Evolutionary conservation across 1,139 yeast genomes (phyloP).

Genomic region (Scheffersomyces illinoinensis): DNA sequence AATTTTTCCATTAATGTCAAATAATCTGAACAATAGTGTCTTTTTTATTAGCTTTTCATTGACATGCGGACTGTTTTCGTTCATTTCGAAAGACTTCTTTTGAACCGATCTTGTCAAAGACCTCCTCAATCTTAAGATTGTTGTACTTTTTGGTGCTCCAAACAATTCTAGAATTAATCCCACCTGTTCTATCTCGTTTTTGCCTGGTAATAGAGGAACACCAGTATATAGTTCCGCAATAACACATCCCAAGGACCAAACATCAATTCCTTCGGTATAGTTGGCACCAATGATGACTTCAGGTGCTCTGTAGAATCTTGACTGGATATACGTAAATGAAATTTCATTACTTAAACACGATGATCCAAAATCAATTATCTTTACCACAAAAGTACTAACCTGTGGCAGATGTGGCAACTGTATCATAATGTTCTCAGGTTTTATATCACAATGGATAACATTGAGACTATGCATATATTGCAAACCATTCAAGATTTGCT

Average conservation of each 20-base stretch:
- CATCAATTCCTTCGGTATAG: conserved; percentile 53
- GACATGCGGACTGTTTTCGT: conserved; percentile 7
- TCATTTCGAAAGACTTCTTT: conserved; percentile 5
- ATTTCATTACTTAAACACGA: conserved; percentile 51
- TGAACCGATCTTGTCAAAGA: conserved; percentile 4
- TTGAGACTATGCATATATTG: conserved; percentile 55
- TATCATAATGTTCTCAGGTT: conserved; percentile 69
- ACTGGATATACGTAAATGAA: conserved; percentile 61
- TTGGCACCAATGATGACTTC: conserved; percentile 82
- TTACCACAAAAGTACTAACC: conserved; percentile 32
- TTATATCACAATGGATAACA: conserved; percentile 79
- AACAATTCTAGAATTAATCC: conserved; percentile 20
- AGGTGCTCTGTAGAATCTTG: conserved; percentile 70
- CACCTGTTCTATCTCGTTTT: conserved; percentile 23
- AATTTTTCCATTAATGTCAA: conserved; percentile 42
- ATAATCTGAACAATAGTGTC: conserved; percentile 25
- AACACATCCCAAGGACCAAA: conserved; percentile 30
- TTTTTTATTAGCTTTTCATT: conserved; percentile 11
- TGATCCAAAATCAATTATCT: conserved; percentile 69
- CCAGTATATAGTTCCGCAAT: conserved; percentile 22
- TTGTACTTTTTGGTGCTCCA: conserved; percentile 19
- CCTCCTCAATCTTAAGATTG: conserved; percentile 10
- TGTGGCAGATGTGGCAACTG: conserved; percentile 27
- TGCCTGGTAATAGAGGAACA: conserved; percentile 23
- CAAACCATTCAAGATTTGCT: conserved; percentile 60